Base-by-base conservation (phyloP, 139 green algal species). In the Dunaliella primolecta region DNA sequence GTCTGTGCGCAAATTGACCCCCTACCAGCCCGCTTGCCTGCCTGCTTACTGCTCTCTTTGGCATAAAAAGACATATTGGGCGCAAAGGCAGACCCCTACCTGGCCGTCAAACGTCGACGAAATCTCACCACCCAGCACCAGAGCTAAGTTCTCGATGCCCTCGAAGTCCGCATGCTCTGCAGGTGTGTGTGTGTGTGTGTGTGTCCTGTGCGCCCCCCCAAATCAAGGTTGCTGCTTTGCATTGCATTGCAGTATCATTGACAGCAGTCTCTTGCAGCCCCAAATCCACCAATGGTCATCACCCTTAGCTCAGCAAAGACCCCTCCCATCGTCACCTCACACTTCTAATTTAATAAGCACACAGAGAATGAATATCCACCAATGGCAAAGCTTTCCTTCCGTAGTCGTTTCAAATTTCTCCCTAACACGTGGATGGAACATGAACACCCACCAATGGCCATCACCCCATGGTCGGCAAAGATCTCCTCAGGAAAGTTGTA, bases 401-500 rank as follows among this genome's bases (percentile, higher is more conserved):
- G n/a, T n/a, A n/a, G n/a, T n/a, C n/a, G n/a, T n/a, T n/a, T n/a
- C n/a, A n/a, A n/a, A n/a, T n/a, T n/a, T n/a, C n/a, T n/a, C n/a
- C n/a, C n/a, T n/a, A n/a, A n/a, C n/a, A n/a, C n/a, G n/a, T n/a
- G n/a, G n/a, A n/a, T n/a, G n/a, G n/a, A n/a, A n/a, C n/a, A n/a
- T n/a, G n/a, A n/a, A n/a, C n/a, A 37, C 80, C 1, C 80, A 84
- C 80, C 80, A 32, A 84, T 84, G 38, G 80, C 80, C 80, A 84
- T 84, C 38, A 84, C 35, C 2, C 85, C 85, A 23, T 81, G 80
- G 30, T 88, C 85, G 1, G 85, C 85, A 83, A 88, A 88, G 80
- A 88, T 85, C 80, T 99, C 91, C 91, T 99, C 97, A 0, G 97
- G 97, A 88, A 94, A 98, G 94, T 99, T 99, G 93, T 99, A 99